Evolutionary conservation across 75 land plant genomes (phyloP).

Genomic region (Gnetum montanum): DNA sequence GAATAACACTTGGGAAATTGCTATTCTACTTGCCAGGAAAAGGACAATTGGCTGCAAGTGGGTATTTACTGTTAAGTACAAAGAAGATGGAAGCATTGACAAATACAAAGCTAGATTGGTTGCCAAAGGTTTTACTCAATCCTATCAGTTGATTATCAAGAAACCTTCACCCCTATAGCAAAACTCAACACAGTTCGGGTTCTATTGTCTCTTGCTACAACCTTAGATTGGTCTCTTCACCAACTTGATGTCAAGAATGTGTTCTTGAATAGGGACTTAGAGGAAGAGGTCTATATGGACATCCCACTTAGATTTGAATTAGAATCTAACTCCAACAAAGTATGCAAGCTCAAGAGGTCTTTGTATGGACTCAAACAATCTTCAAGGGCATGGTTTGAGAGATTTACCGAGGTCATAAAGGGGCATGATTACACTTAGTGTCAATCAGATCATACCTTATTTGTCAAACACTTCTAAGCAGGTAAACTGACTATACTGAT

Average conservation of each 20-base stretch:
- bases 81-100: not conserved
- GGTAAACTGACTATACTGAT: no score
- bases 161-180: not conserved
- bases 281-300: not conserved
- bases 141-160: not conserved
- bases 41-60: not conserved
- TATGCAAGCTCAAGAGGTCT: no score
- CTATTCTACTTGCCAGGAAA: not conserved
- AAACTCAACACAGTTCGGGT: not conserved
- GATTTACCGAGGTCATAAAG: no score
- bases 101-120: not conserved
- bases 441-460: no score
- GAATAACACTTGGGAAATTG: no score
- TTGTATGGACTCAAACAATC: no score
- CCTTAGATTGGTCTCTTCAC: no score
- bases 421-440: no score
- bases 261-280: not conserved
- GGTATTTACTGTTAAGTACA: not conserved
- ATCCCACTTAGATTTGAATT: not conserved
- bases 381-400: no score
- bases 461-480: no score
- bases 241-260: not conserved
- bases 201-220: not conserved
- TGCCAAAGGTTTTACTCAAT: not conserved
- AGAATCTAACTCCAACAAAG: no score